Conservation (phyloP, 495 filamentous ascomycete species). For the Hypoxylon perforatum region DNA sequence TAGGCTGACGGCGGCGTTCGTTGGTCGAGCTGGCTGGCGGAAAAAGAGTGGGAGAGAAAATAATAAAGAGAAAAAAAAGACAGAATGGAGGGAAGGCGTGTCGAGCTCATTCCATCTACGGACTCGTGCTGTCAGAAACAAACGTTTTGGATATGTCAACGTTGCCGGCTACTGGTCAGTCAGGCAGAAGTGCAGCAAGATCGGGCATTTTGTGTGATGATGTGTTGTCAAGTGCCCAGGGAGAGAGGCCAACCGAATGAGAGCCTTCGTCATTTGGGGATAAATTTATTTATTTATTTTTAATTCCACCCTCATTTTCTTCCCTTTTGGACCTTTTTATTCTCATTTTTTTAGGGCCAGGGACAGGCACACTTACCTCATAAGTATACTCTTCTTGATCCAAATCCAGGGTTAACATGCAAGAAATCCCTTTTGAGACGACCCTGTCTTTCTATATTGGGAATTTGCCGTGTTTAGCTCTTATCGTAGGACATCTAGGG, state of each 20-base stretch:
- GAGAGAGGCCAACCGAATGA: constrained; percentile 33
- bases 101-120: background rate
- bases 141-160: constrained; percentile 35
- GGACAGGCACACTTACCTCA: constrained; percentile 21
- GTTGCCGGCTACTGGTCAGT: constrained; percentile 52
- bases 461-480: constrained; percentile 17
- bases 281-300: constrained; percentile 17
- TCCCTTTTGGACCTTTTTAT: constrained; percentile 6
- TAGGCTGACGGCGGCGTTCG: constrained; percentile 44
- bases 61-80: constrained; percentile 5
- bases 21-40: constrained; percentile 16
- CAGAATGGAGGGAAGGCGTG: constrained; percentile 6
- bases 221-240: constrained; percentile 46
- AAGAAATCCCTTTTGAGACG: constrained; percentile 34
- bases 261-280: constrained; percentile 31
- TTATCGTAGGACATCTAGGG: constrained; percentile 27
- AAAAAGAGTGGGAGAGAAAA: constrained; percentile 1
- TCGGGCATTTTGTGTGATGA: constrained; percentile 61
- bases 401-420: constrained; percentile 26
- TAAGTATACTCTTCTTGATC: constrained; percentile 5
- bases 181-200: constrained; percentile 63
- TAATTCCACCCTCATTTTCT: constrained; percentile 14
- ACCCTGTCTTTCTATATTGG: constrained; percentile 36
- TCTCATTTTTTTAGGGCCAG: constrained; percentile 8
- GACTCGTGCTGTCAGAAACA: constrained; percentile 31